Evolutionary conservation across 768 basidiomycete species (phyloP).

Genomic region (Suillus plorans): DNA sequence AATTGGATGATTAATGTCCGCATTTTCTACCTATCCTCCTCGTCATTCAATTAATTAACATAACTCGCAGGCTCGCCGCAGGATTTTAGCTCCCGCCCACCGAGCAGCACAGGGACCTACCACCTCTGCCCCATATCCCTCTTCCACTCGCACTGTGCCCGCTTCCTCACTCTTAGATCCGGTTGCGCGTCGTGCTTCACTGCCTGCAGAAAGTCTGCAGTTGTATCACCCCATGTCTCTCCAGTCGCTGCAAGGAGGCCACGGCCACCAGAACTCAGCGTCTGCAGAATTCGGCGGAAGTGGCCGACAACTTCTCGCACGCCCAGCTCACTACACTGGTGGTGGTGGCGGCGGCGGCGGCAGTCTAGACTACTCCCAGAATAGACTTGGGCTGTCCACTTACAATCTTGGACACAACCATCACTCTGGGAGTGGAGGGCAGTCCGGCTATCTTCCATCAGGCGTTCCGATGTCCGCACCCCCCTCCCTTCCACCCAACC

Average conservation of each 20-base stretch:
- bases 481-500: conserved; percentile 45
- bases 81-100: conserved; percentile 81
- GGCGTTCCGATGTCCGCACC: conserved; percentile 54
- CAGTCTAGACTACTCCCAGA: conserved; percentile 26
- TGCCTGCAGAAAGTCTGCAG: conserved; percentile 70
- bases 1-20: conserved; percentile 92
- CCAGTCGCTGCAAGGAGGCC: conserved; percentile 46
- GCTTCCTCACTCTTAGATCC: conserved; percentile 31
- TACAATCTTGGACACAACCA: conserved; percentile 40
- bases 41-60: conserved; percentile 15
- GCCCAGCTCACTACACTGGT: conserved; percentile 30
- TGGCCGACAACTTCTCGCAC: conserved; percentile 47
- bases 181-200: conserved; percentile 58
- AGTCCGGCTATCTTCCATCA: conserved; percentile 29
- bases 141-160: conserved; percentile 34
- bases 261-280: conserved; percentile 32
- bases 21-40: conserved; percentile 27
- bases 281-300: conserved; percentile 41
- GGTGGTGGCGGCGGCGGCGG: conserved; percentile 15
- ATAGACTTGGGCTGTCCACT: conserved; percentile 37
- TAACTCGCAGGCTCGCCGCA: conserved; percentile 63
- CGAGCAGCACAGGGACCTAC: conserved; percentile 75
- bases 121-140: conserved; percentile 72
- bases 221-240: conserved; percentile 80
- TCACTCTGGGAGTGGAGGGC: conserved; percentile 39